These are phyloP conservation scores for Trichosporon faecale DNA, from an alignment of 1,284 basidiomycete species.

Conservation along the genomic window DNA sequence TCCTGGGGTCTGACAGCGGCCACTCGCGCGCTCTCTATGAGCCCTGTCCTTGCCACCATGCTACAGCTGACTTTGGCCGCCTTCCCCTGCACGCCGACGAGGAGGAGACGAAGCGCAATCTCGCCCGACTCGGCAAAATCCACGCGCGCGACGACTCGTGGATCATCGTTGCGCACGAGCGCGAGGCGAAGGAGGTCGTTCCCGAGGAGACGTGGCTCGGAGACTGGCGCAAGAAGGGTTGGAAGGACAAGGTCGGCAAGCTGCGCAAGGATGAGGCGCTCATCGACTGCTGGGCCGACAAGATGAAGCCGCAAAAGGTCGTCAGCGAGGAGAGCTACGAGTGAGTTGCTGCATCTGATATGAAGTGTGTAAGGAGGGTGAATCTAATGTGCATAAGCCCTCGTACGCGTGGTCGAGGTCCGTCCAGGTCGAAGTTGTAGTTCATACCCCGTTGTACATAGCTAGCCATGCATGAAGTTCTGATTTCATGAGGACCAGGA, in stretches of 20 bases:
- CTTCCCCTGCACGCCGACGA: conserved; percentile 12
- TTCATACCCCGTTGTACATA: background rate
- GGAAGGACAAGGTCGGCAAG: conserved; percentile 12
- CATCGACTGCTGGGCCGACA: background rate
- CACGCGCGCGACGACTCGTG: conserved; percentile 14
- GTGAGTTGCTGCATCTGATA: background rate
- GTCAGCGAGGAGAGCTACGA: conserved; percentile 7
- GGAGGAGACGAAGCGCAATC: background rate
- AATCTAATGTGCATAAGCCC: background rate
- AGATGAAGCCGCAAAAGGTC: conserved; percentile 7
- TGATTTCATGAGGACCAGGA: background rate
- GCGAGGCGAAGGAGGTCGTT: background rate
- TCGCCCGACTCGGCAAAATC: conserved; percentile 7
- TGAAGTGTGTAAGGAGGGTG: background rate
- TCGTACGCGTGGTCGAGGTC: background rate
- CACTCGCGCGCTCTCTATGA: conserved; percentile 15
- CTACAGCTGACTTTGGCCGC: background rate
- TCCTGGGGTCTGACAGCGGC: conserved; percentile 16
- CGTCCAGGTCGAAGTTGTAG: background rate
- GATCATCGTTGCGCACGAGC: conserved; percentile 16
- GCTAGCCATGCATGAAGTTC: background rate
- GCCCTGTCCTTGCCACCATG: conserved; percentile 14
- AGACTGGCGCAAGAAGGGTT: conserved; percentile 15
- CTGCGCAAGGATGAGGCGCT: background rate
- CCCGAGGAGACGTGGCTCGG: conserved; percentile 12